A percentile compares a stretch with the other conserved stretches of the same genome.
Conservation (phyloP, 768 basidiomycete species). For the Hydnomerulius pinastri region DNA sequence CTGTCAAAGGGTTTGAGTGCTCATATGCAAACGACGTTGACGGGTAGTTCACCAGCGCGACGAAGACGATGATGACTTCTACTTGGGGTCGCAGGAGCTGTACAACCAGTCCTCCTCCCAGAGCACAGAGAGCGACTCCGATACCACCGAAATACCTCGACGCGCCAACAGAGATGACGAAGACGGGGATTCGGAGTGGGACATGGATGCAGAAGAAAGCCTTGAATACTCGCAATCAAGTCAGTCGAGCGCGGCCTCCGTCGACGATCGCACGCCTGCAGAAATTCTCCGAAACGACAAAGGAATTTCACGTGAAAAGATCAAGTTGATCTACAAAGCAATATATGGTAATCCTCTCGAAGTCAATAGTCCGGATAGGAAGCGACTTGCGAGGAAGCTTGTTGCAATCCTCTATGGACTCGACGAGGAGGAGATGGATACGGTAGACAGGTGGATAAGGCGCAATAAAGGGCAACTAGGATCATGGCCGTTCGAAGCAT, state of each 20-base stretch:
- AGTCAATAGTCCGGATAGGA: conserved; percentile 6
- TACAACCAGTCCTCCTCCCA: conserved; percentile 9
- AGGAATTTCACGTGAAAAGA: conserved; percentile 1
- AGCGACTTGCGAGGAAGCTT: conserved; percentile 2
- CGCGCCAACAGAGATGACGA: neutral
- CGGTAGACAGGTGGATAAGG: conserved; percentile 7
- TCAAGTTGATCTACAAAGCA: conserved; percentile 4
- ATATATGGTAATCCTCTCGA: neutral
- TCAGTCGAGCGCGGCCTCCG: neutral
- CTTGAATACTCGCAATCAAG: conserved; percentile 2
- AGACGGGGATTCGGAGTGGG: neutral
- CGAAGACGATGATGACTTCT: conserved; percentile 9
- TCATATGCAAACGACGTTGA: neutral
- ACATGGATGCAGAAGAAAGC: neutral
- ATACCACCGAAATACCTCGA: neutral
- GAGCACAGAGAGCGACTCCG: neutral
- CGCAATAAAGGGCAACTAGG: conserved; percentile 1
- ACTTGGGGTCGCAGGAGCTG: conserved; percentile 6
- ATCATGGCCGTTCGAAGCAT: conserved; percentile 3
- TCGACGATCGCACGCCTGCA: conserved; percentile 5
- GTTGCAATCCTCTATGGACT: conserved; percentile 7
- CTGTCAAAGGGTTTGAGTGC: neutral
- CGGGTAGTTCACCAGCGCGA: conserved; percentile 3
- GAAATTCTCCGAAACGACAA: conserved; percentile 1
- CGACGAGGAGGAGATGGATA: conserved; percentile 1